These are phyloP conservation scores for Neurospora sp. DNA, from an alignment of 2,329 filamentous ascomycete species.

Conservation along the genomic window DNA sequence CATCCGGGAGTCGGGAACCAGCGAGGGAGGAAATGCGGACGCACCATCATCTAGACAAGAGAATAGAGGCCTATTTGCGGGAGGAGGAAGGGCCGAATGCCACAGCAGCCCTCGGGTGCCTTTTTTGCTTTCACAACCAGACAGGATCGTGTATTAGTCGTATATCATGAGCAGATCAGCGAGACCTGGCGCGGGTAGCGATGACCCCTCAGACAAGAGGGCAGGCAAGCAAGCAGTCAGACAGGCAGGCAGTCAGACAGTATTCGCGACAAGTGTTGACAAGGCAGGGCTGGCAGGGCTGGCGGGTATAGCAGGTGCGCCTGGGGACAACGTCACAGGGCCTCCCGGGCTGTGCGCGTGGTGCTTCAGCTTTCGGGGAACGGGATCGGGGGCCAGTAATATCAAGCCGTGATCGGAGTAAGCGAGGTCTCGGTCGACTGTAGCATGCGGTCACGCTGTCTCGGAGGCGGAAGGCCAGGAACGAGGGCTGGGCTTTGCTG, in stretches of 20 bases:
- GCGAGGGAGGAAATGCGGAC: constrained; percentile 17
- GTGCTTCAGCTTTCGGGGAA: neutral
- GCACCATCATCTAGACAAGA: constrained; percentile 40
- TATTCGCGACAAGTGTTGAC: neutral
- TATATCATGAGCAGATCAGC: constrained; percentile 14
- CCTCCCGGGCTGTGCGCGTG: neutral
- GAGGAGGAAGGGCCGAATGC: constrained; percentile 23
- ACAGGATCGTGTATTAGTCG: constrained; percentile 10
- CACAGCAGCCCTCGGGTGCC: constrained; percentile 8
- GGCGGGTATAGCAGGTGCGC: neutral
- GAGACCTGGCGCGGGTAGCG: neutral
- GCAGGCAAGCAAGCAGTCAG: neutral
- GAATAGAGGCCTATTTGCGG: constrained; percentile 24
- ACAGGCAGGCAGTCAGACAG: neutral
- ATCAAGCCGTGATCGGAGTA: neutral
- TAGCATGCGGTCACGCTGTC: neutral
- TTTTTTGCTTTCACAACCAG: constrained; percentile 6
- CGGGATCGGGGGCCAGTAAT: neutral
- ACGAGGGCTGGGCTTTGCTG: neutral
- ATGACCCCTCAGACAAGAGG: neutral
- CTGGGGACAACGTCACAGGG: constrained; percentile 1
- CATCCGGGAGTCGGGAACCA: neutral
- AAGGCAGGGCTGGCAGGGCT: neutral
- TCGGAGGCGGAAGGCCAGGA: neutral
- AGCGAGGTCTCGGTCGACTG: neutral